Evolutionary conservation across 2,329 filamentous ascomycete species (phyloP).

Genomic region (Ustilaginoidea virens): DNA sequence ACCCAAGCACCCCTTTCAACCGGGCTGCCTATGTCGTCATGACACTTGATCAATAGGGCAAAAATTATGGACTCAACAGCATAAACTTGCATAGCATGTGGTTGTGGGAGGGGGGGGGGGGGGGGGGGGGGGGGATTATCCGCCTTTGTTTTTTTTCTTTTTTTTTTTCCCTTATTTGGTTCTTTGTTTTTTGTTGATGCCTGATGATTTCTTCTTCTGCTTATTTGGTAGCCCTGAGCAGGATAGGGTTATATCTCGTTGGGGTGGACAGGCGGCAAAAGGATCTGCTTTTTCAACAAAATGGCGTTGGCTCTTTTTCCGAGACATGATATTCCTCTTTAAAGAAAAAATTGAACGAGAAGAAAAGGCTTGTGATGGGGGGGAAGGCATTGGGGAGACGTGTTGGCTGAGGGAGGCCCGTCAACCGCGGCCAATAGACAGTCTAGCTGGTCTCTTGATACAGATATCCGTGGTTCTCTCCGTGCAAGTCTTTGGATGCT

Average conservation of each 20-base stretch:
- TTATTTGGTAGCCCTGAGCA: constrained; percentile 6
- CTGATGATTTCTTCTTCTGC: no score
- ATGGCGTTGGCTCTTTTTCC: constrained; percentile 22
- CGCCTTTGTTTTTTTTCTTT: constrained; percentile 10
- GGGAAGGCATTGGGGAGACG: no score
- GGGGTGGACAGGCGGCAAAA: constrained; percentile 17
- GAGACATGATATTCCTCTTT: constrained; percentile 17
- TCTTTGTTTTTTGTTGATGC: no score
- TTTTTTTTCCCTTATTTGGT: constrained; percentile 3
- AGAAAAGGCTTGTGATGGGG: constrained; percentile 1
- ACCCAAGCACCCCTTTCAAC: constrained; percentile 24
- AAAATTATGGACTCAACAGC: constrained; percentile 29
- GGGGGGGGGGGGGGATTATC: no score
- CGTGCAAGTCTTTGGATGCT: no score
- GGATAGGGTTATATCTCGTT: constrained; percentile 10
- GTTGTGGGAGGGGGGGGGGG: constrained; percentile 16
- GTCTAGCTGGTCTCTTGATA: constrained; percentile 10
- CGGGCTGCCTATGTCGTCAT: constrained; percentile 21
- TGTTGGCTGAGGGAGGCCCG: constrained; percentile 16
- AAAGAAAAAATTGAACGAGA: constrained; percentile 10
- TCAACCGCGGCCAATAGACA: constrained; percentile 25
- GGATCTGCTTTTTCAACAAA: constrained; percentile 25
- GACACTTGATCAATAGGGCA: constrained; percentile 18
- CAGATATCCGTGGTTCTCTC: neutral
- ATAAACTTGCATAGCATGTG: constrained; percentile 26